Conservation (phyloP, 805 yeast species). For the Candida andamanensis region DNA sequence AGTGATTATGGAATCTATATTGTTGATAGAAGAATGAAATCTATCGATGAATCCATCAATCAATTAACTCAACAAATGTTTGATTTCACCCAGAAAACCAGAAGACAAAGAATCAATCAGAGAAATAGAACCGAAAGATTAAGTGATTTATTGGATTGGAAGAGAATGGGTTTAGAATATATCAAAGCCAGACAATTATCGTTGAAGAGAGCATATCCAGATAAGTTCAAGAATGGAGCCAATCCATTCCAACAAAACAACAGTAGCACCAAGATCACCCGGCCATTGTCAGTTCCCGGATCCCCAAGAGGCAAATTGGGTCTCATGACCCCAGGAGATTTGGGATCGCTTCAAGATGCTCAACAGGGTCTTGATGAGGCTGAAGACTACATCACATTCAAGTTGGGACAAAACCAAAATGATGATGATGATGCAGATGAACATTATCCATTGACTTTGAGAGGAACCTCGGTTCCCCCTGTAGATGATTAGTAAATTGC, state of each 20-base stretch:
- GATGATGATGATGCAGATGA: conserved; percentile 30
- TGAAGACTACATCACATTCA: conserved; percentile 69
- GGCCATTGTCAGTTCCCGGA: conserved; percentile 96
- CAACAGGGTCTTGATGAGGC: conserved; percentile 53
- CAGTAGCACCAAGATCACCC: conserved; percentile 64
- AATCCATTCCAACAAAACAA: conserved; percentile 40
- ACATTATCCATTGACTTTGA: conserved; percentile 43
- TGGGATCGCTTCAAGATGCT: conserved; percentile 93
- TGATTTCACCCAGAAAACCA: conserved; percentile 79
- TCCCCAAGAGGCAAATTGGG: conserved; percentile 77
- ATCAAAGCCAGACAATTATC: conserved; percentile 91
- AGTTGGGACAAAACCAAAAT: conserved; percentile 29
- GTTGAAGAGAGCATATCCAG: conserved; percentile 90
- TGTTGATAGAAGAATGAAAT: conserved; percentile 88
- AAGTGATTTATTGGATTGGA: conserved; percentile 93
- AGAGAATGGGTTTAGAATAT: conserved; percentile 95
- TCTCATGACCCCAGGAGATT: conserved; percentile 95
- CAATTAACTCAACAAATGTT: conserved; percentile 88
- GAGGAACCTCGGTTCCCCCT: conserved; percentile 46
- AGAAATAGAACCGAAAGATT: conserved; percentile 94
- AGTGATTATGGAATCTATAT: conserved; percentile 95
- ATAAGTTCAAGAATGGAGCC: conserved; percentile 55
- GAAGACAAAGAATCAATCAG: conserved; percentile 96
- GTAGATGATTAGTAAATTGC: conserved; percentile 13
- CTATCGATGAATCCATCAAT: conserved; percentile 88